Base-by-base conservation (phyloP, 352 stramenopile genomes). In the Globisporangium heterothallicum region DNA sequence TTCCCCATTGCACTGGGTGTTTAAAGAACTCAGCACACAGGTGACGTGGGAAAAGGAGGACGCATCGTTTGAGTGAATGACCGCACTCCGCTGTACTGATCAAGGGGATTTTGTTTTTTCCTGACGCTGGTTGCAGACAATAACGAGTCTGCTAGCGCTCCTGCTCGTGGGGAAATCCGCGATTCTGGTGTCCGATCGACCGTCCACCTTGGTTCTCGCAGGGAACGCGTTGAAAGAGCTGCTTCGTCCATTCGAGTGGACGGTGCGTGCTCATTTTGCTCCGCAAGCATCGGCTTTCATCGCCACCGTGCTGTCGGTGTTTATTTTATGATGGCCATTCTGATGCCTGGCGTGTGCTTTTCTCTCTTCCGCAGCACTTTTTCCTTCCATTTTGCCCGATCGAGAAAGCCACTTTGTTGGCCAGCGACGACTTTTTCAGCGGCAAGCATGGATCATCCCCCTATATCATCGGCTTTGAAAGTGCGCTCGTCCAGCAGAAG, bases 21-120 rank as follows among this genome's bases (percentile, higher is more conserved):
- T 85, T 27, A 74, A 76, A 42, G 69, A 85, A 27, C 64, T 87
- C 27, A 84, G 70, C 49, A 59, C 67, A 18, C 76, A 84, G 74
- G 76, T 87, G 54, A 27, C 25, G 29, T 2, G 2, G 29, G 0
- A 35, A 18, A 2, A 19, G n/a, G 49, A 43, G 18, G 3, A 8
- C 19, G 26, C 26, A 4, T 6, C 14, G 2, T 26, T 41, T 19
- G 1, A 55, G 7, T 24, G 5, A 52, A 10, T 38, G 29, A 12
- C 36, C 16, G 13, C 19, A 10, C 2, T 40, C 3, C 5, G 19
- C n/a, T n/a, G n/a, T n/a, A n/a, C n/a, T n/a, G n/a, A n/a, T n/a
- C n/a, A n/a, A n/a, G n/a, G n/a, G n/a, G n/a, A n/a, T n/a, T n/a
- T n/a, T n/a, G n/a, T n/a, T n/a, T n/a, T n/a, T n/a, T n/a, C n/a